These are phyloP conservation scores for Lindgomyces ingoldianus DNA, from an alignment of 495 filamentous ascomycete genomes.

Conservation along the genomic window DNA sequence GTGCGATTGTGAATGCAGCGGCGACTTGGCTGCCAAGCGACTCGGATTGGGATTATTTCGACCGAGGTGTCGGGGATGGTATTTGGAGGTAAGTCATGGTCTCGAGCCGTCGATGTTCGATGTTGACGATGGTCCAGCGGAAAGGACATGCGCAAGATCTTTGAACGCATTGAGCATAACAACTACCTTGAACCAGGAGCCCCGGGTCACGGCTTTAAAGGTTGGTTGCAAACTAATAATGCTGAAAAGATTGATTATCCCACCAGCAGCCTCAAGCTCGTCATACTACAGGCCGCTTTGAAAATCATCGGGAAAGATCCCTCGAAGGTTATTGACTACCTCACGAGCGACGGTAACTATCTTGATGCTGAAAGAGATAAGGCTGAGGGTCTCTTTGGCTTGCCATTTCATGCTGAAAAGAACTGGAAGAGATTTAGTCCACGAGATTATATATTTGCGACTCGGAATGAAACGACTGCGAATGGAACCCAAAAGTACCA, in stretches of 20 bases:
- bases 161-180: not conserved
- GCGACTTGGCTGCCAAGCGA: too few species aligned
- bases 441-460: not conserved
- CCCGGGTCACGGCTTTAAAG: not conserved
- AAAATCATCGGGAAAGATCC: not conserved
- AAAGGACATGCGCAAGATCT: not conserved
- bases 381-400: not conserved
- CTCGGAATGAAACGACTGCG: slow-evolving; percentile 45
- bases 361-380: not conserved
- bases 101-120: too few species aligned
- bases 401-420: not conserved
- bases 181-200: not conserved
- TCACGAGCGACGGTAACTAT: not conserved
- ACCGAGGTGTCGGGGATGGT: too few species aligned
- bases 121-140: too few species aligned
- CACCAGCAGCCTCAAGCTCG: too few species aligned
- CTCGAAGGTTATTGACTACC: not conserved
- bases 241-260: not conserved
- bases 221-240: not conserved
- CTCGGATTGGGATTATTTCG: too few species aligned
- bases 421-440: not conserved
- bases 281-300: not conserved
- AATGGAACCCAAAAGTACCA: slow-evolving; percentile 31
- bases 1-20: too few species aligned
- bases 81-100: too few species aligned